These are phyloP conservation scores for Fusarium verrucosum DNA, from an alignment of 2,329 filamentous ascomycete species.

Conservation along the genomic window DNA sequence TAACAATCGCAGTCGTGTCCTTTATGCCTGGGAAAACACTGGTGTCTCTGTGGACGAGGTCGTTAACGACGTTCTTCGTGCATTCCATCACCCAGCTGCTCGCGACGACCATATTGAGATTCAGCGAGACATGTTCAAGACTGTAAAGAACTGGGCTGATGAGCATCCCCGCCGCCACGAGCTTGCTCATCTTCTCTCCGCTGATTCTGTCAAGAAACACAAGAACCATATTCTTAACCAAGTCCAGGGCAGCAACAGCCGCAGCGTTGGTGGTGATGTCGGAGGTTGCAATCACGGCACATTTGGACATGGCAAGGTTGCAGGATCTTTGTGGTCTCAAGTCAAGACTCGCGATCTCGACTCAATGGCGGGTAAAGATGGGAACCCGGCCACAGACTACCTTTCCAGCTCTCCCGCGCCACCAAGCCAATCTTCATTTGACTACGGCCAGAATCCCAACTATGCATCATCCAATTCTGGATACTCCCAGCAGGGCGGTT, in stretches of 20 bases:
- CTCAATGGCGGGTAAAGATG: constrained; percentile 62
- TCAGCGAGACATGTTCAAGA: constrained; percentile 88
- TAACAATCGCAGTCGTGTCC: constrained; percentile 65
- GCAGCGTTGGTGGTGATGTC: constrained; percentile 39
- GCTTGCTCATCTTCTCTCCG: constrained; percentile 79
- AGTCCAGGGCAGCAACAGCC: constrained; percentile 28
- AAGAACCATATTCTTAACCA: constrained; percentile 75
- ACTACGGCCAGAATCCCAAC: constrained; percentile 53
- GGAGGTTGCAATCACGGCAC: constrained; percentile 56
- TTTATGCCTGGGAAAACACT: constrained; percentile 93
- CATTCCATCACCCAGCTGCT: constrained; percentile 91
- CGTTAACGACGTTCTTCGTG: constrained; percentile 78
- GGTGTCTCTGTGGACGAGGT: constrained; percentile 85
- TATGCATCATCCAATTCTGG: constrained; percentile 42
- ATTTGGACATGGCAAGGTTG: constrained; percentile 64
- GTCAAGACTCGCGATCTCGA: constrained; percentile 67
- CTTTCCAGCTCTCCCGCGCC: constrained; percentile 53
- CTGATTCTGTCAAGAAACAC: constrained; percentile 82
- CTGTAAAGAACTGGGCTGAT: constrained; percentile 83
- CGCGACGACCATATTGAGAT: constrained; percentile 80
- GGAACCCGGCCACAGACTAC: constrained; percentile 50
- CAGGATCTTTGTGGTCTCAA: constrained; percentile 69
- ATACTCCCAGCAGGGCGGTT: constrained; percentile 39
- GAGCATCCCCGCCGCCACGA: constrained; percentile 72
- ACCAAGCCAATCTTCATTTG: constrained; percentile 49